phyloP scores from a whole-genome alignment of 192 early-diverging fungal genomes.

The Umbelopsis sp. region DNA sequence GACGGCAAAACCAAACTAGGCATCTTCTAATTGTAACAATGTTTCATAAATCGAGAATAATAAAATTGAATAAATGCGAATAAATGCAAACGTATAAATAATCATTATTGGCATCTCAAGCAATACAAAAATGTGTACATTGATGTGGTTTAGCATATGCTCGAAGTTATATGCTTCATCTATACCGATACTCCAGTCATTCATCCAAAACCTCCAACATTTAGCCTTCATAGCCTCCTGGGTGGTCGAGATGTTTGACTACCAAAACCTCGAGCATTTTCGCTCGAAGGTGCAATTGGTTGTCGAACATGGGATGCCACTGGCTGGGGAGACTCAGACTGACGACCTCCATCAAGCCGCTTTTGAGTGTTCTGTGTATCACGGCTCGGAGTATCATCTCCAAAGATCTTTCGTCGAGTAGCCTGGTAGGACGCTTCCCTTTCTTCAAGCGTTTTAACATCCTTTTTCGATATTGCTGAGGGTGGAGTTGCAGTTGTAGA shows the following conservation, averaged over 20 bases:
- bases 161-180: not conserved
- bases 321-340: not conserved
- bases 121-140: not conserved
- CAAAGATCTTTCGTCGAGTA: constrained; percentile 27
- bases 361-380: not conserved
- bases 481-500: not conserved
- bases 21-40: constrained; percentile 23
- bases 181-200: too few species aligned
- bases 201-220: not conserved
- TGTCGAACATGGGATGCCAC: not conserved
- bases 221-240: constrained; percentile 20
- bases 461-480: not conserved
- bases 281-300: not conserved
- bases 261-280: constrained; percentile 75
- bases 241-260: constrained; percentile 76
- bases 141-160: not conserved
- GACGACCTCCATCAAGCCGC: not conserved
- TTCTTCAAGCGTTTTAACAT: constrained; percentile 15
- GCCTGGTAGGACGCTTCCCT: constrained; percentile 19
- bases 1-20: constrained; percentile 32
- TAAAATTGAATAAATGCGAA: constrained; percentile 1
- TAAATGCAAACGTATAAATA: not conserved
- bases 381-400: not conserved
- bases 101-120: not conserved
- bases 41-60: not conserved